Percentiles rank a stretch among this genome's conserved stretches.
Evolutionary conservation across 108 stramenopile genomes (phyloP).

Genomic region (Aurantiochytrium sp.): DNA sequence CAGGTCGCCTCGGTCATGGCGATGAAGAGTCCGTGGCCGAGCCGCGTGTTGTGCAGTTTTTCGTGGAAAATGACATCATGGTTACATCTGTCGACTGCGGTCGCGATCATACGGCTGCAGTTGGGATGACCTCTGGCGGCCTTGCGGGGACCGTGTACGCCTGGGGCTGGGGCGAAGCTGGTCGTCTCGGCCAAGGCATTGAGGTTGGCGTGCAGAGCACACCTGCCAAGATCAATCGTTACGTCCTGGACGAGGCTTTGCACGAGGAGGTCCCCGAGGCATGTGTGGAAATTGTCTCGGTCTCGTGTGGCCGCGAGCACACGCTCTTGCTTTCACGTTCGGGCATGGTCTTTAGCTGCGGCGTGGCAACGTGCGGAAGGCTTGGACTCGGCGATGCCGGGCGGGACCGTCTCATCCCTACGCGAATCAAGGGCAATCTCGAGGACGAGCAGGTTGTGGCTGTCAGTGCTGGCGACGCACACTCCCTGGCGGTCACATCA

Average conservation of each 20-base stretch:
- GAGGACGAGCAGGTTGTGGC: constrained; percentile 8
- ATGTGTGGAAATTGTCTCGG: neutral
- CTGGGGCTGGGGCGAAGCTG: constrained; percentile 23
- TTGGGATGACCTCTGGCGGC: neutral
- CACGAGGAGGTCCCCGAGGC: neutral
- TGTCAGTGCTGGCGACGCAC: constrained; percentile 8
- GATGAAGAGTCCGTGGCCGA: neutral
- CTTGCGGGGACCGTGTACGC: neutral
- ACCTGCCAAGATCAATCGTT: neutral
- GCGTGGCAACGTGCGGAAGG: neutral
- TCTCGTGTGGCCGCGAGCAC: neutral
- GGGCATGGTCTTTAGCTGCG: neutral
- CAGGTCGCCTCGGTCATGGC: constrained; percentile 13
- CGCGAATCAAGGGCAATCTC: neutral
- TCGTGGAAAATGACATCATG: neutral
- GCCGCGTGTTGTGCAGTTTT: neutral
- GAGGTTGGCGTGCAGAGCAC: neutral
- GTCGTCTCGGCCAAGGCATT: constrained; percentile 18
- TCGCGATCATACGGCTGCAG: neutral
- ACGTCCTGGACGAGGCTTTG: neutral
- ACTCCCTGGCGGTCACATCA: neutral
- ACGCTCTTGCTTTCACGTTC: neutral
- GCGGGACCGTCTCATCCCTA: neutral
- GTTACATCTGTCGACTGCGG: neutral
- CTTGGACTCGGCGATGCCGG: constrained; percentile 7